Evolutionary conservation across 179 eudicot species (phyloP), one percentile per base, ranked within the genome.

Genomic region (Dionaea muscipula): DNA sequence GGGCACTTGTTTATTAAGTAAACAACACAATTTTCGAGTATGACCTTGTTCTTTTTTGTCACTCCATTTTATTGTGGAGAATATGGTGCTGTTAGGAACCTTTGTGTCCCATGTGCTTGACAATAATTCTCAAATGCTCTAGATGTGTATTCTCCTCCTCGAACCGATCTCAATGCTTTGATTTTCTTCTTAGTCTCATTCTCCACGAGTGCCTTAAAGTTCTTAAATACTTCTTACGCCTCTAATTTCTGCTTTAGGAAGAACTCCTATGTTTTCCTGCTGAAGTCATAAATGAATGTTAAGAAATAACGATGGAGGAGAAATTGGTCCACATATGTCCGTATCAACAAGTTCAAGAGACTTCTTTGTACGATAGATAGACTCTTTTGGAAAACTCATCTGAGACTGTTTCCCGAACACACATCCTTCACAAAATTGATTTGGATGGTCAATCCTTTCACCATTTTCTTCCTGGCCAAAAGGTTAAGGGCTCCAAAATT

Each of bases 301-400:
- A 51, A 11, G 10, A 31, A 31, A 21, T 24, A 52, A 26, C 19
- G 20, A 31, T 18, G 39, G 0, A 26, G 38, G 39, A 26, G 56
- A 26, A 9, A 52, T 52, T 27, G 56, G 56, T n/a, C 56, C 56
- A 52, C 56, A 52, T 0, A 52, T 8, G 17, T 52, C 56, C 2
- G 39, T 26, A n/a, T 31, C 19, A 4, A 52, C 18, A 15, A 52
- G 36, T 18, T 53, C 57, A 3, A 53, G 22, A 0, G 15, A 20
- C 44, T 20, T 33, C n/a, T 18, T 53, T n/a, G 57, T 43, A 11
- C 16, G 33, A 53, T 31, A 53, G 13, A 14, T 7, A 4, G 57
- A 2, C 21, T 33, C 20, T 13, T 53, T 28, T 4, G 44, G 44
- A 21, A 53, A 53, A 20, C 13, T 21, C 10, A 1, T 53, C 20